phyloP scores from a whole-genome alignment of 306 rosid species.

The Biancaea sappan region DNA sequence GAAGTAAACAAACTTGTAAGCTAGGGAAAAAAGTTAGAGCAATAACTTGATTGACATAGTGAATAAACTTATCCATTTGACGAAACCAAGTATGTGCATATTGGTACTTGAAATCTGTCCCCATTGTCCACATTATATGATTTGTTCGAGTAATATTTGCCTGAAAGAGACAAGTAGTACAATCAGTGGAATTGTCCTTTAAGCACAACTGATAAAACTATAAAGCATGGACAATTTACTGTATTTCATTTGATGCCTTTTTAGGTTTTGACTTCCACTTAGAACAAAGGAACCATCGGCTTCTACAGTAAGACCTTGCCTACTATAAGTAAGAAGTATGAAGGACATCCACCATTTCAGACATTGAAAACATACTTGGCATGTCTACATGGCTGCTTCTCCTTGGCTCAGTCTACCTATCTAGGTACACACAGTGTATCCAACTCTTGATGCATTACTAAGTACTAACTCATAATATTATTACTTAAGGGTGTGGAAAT shows the following conservation, averaged over 20 bases:
- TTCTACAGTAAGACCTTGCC: background rate
- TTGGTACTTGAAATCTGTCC: constrained; percentile 98
- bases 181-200: constrained; percentile 30
- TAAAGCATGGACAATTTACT: constrained; percentile 3
- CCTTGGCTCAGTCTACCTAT: background rate
- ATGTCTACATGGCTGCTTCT: background rate
- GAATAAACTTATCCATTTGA: constrained; percentile 93
- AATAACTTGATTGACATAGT: constrained; percentile 82
- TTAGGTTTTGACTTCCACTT: background rate
- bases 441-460: background rate
- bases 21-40: constrained; percentile 9
- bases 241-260: constrained; percentile 11
- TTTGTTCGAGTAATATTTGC: constrained; percentile 92
- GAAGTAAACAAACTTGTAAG: constrained; percentile 31
- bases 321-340: background rate
- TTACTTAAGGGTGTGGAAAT: background rate
- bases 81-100: constrained; percentile 85
- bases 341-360: constrained; percentile 4
- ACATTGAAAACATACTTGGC: background rate
- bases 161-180: constrained; percentile 51
- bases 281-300: background rate
- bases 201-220: constrained; percentile 16
- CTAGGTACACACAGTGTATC: background rate
- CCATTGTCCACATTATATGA: constrained; percentile 99
- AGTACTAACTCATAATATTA: background rate